Conservation (phyloP, 2,329 filamentous ascomycete genomes). For the Fusarium veterinarium region DNA sequence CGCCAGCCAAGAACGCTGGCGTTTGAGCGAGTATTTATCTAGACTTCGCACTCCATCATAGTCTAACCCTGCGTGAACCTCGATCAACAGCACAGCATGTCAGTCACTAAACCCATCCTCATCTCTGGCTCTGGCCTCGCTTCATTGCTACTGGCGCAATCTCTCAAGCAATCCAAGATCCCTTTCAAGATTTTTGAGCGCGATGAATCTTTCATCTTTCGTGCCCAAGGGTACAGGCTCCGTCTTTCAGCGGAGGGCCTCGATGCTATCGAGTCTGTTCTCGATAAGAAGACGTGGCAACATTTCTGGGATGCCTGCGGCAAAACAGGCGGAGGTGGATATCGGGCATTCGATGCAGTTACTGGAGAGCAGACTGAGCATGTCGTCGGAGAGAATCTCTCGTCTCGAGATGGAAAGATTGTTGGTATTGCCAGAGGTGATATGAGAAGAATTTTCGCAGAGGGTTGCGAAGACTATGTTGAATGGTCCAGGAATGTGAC, state of each 20-base stretch:
- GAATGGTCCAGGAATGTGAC: constrained; percentile 67
- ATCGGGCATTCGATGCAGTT: constrained; percentile 62
- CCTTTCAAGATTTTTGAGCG: constrained; percentile 69
- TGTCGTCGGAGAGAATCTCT: constrained; percentile 49
- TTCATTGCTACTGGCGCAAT: constrained; percentile 58
- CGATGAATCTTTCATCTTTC: constrained; percentile 61
- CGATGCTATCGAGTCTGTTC: constrained; percentile 69
- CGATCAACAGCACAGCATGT: constrained; percentile 14
- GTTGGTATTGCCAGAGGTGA: constrained; percentile 72
- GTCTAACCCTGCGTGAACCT: neutral
- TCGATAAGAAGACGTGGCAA: constrained; percentile 59
- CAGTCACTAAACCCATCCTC: constrained; percentile 50
- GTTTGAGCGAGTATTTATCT: neutral
- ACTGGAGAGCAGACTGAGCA: constrained; percentile 59
- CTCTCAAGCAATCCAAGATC: constrained; percentile 55
- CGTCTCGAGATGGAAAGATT: constrained; percentile 67
- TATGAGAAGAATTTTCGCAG: constrained; percentile 69
- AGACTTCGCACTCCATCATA: neutral
- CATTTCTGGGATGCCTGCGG: constrained; percentile 70
- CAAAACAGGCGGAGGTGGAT: constrained; percentile 68
- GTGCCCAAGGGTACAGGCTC: constrained; percentile 71
- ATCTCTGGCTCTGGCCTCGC: constrained; percentile 59
- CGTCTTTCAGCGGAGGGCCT: constrained; percentile 67
- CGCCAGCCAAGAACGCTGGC: too few species aligned
- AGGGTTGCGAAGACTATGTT: constrained; percentile 65